A percentile compares a stretch with the other conserved stretches of the same genome.
These are phyloP conservation scores for Rugosomyces carneus DNA, from an alignment of 1,284 basidiomycete genomes.

Conservation along the genomic window DNA sequence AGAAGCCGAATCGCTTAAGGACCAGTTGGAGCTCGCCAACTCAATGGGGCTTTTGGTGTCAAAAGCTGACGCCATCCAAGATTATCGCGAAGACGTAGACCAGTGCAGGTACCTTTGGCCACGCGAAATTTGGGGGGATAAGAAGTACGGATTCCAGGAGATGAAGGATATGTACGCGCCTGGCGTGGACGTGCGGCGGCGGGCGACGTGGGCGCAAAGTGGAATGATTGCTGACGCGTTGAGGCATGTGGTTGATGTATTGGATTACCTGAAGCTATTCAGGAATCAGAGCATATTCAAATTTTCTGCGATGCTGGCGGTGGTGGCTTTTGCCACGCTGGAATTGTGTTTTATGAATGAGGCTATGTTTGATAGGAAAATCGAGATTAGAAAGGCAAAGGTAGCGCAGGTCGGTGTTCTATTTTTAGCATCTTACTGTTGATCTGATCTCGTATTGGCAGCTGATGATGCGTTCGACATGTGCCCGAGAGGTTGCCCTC, in stretches of 20 bases:
- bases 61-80: slow-evolving; percentile 98
- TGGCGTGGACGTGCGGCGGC: slow-evolving; percentile 40
- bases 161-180: slow-evolving; percentile 56
- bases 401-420: slow-evolving; percentile 64
- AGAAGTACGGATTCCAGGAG: slow-evolving; percentile 63
- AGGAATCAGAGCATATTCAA: slow-evolving; percentile 93
- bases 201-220: slow-evolving; percentile 76
- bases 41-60: slow-evolving; percentile 96
- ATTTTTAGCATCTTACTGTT: neutral
- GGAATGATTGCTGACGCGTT: slow-evolving; percentile 91
- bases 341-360: slow-evolving; percentile 92
- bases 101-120: slow-evolving; percentile 94
- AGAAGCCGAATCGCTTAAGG: slow-evolving; percentile 72
- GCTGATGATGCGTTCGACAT: slow-evolving; percentile 89
- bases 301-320: slow-evolving; percentile 93
- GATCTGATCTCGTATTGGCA: too few relatives aligned
- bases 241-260: slow-evolving; percentile 75
- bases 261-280: slow-evolving; percentile 88
- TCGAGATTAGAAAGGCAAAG: slow-evolving; percentile 94
- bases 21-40: slow-evolving; percentile 86
- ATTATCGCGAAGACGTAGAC: slow-evolving; percentile 90
- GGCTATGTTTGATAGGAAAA: slow-evolving; percentile 82
- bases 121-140: slow-evolving; percentile 77
- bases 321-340: slow-evolving; percentile 96
- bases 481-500: slow-evolving; percentile 87